Evolutionary conservation across 768 basidiomycete species (phyloP).

Genomic region (Tephrocybe sp.): DNA sequence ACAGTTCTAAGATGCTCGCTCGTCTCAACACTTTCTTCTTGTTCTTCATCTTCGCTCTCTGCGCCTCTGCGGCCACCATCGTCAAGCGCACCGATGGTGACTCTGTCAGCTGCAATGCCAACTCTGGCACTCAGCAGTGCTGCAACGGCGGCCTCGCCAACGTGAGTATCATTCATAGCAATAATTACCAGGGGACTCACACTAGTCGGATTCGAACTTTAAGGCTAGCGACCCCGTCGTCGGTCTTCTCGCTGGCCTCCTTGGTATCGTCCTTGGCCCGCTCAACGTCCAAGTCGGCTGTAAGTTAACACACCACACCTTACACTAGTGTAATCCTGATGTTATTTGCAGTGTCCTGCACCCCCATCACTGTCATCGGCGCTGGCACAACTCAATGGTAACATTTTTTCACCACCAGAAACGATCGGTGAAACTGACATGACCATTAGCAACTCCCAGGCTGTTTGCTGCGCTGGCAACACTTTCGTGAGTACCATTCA

Average conservation of each 20-base stretch:
- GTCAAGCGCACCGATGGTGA: conserved; percentile 3
- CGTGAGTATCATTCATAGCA: too few species aligned
- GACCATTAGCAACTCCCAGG: conserved; percentile 12
- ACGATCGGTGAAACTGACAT: background rate
- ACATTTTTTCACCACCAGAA: background rate
- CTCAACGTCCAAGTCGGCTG: conserved; percentile 13
- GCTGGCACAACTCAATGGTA: conserved; percentile 9
- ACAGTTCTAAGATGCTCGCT: conserved; percentile 9
- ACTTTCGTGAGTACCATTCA: conserved; percentile 14
- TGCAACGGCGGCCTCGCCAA: too few species aligned
- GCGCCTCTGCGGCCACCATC: conserved; percentile 4
- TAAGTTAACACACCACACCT: conserved; percentile 3
- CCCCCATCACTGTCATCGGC: conserved; percentile 9
- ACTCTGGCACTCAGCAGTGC: conserved; percentile 7
- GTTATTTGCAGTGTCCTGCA: conserved; percentile 11
- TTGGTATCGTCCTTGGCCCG: conserved; percentile 3
- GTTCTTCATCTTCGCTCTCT: conserved; percentile 9
- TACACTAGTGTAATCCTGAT: background rate
- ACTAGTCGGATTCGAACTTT: background rate
- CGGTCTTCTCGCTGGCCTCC: conserved; percentile 8
- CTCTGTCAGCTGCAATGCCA: background rate
- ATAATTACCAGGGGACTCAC: too few species aligned
- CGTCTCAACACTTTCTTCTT: conserved; percentile 12
- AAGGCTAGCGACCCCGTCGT: conserved; percentile 7
- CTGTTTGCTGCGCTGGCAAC: conserved; percentile 20